Percentiles rank a stretch among this genome's conserved stretches.
Evolutionary conservation across 1,284 basidiomycete genomes (phyloP).

Genomic region (Termitomyces sp.): DNA sequence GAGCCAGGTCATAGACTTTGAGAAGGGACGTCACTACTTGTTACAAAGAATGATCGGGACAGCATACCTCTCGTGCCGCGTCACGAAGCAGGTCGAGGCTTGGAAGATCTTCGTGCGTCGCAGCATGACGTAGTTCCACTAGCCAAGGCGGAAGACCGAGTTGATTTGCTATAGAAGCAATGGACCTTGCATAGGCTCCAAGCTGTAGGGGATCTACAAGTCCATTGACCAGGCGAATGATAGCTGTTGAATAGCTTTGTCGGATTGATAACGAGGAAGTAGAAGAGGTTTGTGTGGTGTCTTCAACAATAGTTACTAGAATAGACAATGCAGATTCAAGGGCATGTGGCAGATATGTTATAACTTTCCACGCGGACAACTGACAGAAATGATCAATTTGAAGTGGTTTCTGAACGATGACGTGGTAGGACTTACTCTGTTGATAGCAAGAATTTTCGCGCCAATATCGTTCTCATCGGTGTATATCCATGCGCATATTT

Average conservation of each 20-base stretch:
- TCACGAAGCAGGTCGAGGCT: slow-evolving; percentile 77
- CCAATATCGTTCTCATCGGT: slow-evolving; percentile 56
- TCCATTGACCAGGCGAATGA: slow-evolving; percentile 91
- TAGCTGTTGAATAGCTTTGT: slow-evolving; percentile 69
- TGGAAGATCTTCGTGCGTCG: slow-evolving; percentile 94
- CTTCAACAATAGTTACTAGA: slow-evolving; percentile 57
- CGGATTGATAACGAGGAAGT: slow-evolving; percentile 44
- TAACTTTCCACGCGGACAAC: slow-evolving; percentile 75
- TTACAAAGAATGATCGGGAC: not conserved
- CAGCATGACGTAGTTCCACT: slow-evolving; percentile 92
- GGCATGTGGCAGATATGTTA: slow-evolving; percentile 67
- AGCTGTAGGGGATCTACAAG: slow-evolving; percentile 92
- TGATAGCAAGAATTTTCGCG: slow-evolving; percentile 59
- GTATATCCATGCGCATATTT: slow-evolving; percentile 80
- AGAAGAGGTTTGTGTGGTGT: slow-evolving; percentile 26
- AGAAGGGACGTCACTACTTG: not conserved
- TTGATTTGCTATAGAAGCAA: slow-evolving; percentile 82
- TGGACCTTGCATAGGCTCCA: slow-evolving; percentile 84
- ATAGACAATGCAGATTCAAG: slow-evolving; percentile 70
- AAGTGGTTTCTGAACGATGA: not conserved
- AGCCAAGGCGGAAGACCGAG: slow-evolving; percentile 86
- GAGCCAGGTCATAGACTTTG: slow-evolving; percentile 73
- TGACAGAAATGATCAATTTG: slow-evolving; percentile 26
- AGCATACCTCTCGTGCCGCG: slow-evolving; percentile 64
- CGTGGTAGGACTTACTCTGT: slow-evolving; percentile 55